Evolutionary conservation across 805 yeast species (phyloP), one percentile per base, ranked within the genome.

Genomic region (Scheffersomyces stipitis): DNA sequence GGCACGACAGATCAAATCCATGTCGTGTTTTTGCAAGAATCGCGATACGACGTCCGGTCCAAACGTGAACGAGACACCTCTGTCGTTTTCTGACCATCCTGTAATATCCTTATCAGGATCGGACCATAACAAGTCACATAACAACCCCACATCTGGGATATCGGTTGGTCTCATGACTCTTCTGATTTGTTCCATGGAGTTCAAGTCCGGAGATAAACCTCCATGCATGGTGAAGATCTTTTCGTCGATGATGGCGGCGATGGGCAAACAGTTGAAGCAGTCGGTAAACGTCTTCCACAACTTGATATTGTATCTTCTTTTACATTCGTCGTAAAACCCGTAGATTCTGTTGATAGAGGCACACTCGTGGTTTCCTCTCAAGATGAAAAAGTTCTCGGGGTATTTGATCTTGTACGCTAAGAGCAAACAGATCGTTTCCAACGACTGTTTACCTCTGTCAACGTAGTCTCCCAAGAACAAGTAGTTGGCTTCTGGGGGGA

Each of bases 91-190:
- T 53, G 95, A 84, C 99, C 99, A 91, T 14, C 98, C 99, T 23
- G 93, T 88, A 52, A 91, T 90, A 66, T 90, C 97, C 68, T 93
- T 91, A 66, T 91, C 98, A 17, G 99, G 99, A 64, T 91, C 99
- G 2, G 96, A 86, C 99, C 99, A 91, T 56, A 91, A 77, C 64
- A 91, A 76, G 66, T 91, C 99, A 73, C 97, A 91, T 55, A 91
- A 76, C 55, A 91, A 78, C 18, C 99, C 99, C 43, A 89, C 96
- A 66, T 91, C 99, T 38, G 99, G 99, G 52, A 91, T 89, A 74
- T 91, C 99, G 28, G 99, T 91, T 49, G 99, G 99, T 71, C 99
- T 84, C 98, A 90, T 91, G 45, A 91, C 96, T 63, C 97, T 82
- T 75, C 98, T 85, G 60, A 91, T 93, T 69, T 91, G 98, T 64